Conservation (phyloP, 306 rosid genomes). For the Malus sieversii region DNA sequence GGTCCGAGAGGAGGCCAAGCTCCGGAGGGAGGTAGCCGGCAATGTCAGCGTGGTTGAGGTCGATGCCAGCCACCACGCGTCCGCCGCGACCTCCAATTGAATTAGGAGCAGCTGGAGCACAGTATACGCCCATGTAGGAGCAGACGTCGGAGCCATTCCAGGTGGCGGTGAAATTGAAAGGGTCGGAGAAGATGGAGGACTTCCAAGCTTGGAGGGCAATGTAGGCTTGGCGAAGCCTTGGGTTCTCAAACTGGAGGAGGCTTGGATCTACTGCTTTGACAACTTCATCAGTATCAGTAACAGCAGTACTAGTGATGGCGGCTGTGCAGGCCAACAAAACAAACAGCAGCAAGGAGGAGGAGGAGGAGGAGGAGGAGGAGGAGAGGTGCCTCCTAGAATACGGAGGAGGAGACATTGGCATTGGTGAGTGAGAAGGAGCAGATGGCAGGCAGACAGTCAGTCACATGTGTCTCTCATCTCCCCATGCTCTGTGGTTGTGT, state of each 20-base stretch:
- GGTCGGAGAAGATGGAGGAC: conserved; percentile 23
- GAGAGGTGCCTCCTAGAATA: neutral
- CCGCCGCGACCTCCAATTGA: neutral
- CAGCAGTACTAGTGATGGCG: neutral
- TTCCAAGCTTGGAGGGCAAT: conserved; percentile 25
- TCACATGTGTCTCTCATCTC: neutral
- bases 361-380: neutral
- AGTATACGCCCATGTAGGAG: conserved; percentile 21
- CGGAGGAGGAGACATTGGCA: conserved; percentile 5
- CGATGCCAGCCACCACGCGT: conserved; percentile 19
- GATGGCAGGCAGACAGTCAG: conserved; percentile 1
- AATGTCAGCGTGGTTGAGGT: conserved; percentile 27
- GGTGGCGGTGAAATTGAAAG: conserved; percentile 20
- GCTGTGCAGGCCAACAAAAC: neutral
- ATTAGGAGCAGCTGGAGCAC: neutral
- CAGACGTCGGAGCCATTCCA: conserved; percentile 23
- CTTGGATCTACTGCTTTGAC: conserved; percentile 1
- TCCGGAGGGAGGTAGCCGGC: conserved; percentile 21
- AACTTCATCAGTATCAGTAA: neutral
- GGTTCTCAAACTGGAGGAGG: conserved; percentile 10
- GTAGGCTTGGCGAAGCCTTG: conserved; percentile 17
- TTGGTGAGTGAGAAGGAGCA: neutral
- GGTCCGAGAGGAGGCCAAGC: conserved; percentile 21
- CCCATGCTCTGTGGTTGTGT: conserved; percentile 7
- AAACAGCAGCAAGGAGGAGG: neutral